Evolutionary conservation across 2,329 filamentous ascomycete genomes (phyloP).

Genomic region (Cladosporium sp.): DNA sequence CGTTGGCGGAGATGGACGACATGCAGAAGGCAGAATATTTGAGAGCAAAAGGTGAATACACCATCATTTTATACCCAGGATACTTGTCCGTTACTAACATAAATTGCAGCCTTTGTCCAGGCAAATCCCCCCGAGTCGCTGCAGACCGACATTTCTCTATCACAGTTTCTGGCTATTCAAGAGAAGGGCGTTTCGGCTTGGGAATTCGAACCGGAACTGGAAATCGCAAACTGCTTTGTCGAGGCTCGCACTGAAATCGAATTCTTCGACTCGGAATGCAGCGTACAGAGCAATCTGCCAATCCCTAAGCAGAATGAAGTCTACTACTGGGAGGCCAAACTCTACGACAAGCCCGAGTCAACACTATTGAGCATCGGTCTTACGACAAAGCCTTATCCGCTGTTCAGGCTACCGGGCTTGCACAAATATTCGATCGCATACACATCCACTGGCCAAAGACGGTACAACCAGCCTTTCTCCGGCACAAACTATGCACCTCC

Average conservation of each 20-base stretch:
- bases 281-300: slow-evolving; percentile 92
- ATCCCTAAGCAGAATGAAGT: slow-evolving; percentile 99
- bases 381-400: slow-evolving; percentile 92
- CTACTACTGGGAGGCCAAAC: slow-evolving; percentile 99
- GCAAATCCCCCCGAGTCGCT: slow-evolving; percentile 92
- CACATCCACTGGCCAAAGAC: slow-evolving; percentile 77
- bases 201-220: slow-evolving; percentile 98
- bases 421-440: slow-evolving; percentile 94
- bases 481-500: slow-evolving; percentile 75
- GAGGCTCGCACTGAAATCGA: slow-evolving; percentile 96
- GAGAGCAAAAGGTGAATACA: slow-evolving; percentile 77
- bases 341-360: slow-evolving; percentile 92
- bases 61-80: no score
- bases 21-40: slow-evolving; percentile 85
- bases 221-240: slow-evolving; percentile 98
- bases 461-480: slow-evolving; percentile 89
- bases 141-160: slow-evolving; percentile 94
- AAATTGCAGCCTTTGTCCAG: slow-evolving; percentile 73
- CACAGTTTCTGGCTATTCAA: slow-evolving; percentile 96
- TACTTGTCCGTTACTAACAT: slow-evolving; percentile 22
- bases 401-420: slow-evolving; percentile 89
- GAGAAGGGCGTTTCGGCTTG: slow-evolving; percentile 99
- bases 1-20: slow-evolving; percentile 93
- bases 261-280: slow-evolving; percentile 97
- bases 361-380: slow-evolving; percentile 88